phyloP scores from a whole-genome alignment of 2,329 filamentous ascomycete genomes.

The Cladosporium colombiae region DNA sequence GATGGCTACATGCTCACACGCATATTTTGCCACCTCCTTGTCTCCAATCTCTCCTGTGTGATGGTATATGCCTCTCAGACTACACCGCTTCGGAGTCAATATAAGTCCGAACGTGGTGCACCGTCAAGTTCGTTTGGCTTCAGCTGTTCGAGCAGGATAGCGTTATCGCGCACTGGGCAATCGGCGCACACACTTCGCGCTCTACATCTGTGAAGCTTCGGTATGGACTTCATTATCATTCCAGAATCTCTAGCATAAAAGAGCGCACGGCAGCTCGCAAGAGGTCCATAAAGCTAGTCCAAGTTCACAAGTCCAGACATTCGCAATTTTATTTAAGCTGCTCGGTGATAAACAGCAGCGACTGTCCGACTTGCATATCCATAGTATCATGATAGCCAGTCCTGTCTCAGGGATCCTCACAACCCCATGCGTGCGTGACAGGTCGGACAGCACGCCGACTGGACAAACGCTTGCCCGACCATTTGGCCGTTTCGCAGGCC shows the following conservation, averaged over 20 bases:
- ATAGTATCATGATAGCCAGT: neutral
- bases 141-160: neutral
- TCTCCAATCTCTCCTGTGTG: neutral
- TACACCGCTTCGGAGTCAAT: neutral
- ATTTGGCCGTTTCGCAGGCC: neutral
- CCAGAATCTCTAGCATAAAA: neutral
- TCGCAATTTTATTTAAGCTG: neutral
- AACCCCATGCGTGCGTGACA: neutral
- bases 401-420: neutral
- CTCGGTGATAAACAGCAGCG: neutral
- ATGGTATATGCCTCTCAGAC: neutral
- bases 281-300: neutral
- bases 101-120: neutral
- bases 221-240: neutral
- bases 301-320: neutral
- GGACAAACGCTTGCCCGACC: constrained; percentile 1
- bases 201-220: neutral
- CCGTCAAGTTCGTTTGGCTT: neutral
- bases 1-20: neutral
- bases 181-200: neutral
- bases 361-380: neutral
- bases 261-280: neutral
- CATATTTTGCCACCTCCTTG: neutral
- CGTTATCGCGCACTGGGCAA: neutral
- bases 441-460: neutral